A percentile compares a stretch with the other conserved stretches of the same genome.
These are phyloP conservation scores for Pseudogymnoascus sp. DNA, from an alignment of 2,329 filamentous ascomycete genomes.

Conservation along the genomic window DNA sequence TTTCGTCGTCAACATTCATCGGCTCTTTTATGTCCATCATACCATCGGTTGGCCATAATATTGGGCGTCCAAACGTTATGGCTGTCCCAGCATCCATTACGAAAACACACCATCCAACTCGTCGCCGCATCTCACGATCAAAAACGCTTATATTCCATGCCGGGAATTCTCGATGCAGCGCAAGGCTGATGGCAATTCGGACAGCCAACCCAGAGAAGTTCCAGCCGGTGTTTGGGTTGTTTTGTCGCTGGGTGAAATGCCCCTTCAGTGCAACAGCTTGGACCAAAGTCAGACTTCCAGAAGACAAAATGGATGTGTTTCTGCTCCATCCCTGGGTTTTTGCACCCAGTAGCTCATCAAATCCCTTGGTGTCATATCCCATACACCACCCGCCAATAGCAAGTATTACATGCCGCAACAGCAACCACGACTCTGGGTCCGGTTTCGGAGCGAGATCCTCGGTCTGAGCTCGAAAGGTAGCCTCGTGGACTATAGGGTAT, in stretches of 20 bases:
- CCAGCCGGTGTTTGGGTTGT: constrained; percentile 40
- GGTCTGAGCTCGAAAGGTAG: constrained; percentile 33
- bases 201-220: constrained; percentile 39
- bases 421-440: constrained; percentile 26
- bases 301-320: constrained; percentile 26
- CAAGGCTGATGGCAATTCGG: constrained; percentile 39
- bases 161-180: constrained; percentile 36
- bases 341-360: constrained; percentile 26
- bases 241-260: constrained; percentile 39
- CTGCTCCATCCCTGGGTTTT: constrained; percentile 24
- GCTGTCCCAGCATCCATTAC: constrained; percentile 37
- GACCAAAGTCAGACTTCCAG: constrained; percentile 27
- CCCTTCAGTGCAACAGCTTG: constrained; percentile 26
- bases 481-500: constrained; percentile 39
- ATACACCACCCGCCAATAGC: constrained; percentile 31
- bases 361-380: constrained; percentile 20
- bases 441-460: constrained; percentile 28
- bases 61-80: constrained; percentile 36
- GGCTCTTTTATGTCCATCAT: constrained; percentile 28
- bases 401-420: constrained; percentile 29
- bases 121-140: constrained; percentile 30
- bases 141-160: constrained; percentile 27
- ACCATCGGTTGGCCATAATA: constrained; percentile 20
- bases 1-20: constrained; percentile 27
- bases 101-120: constrained; percentile 34